Evolutionary conservation across 1,284 basidiomycete species (phyloP).

Genomic region (Gymnopus androsaceus): DNA sequence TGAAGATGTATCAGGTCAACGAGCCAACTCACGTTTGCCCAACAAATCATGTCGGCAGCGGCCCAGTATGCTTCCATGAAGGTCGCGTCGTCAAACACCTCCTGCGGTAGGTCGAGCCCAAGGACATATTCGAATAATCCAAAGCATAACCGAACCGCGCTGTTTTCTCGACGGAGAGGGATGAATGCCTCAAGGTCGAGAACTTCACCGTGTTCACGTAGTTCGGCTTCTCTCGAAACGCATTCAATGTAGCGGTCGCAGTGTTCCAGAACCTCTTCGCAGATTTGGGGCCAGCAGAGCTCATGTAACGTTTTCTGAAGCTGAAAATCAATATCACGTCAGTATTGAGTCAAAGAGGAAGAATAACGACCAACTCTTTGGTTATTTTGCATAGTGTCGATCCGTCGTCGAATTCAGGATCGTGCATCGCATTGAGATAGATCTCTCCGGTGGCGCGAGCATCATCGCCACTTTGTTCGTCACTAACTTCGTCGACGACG

Average conservation of each 20-base stretch:
- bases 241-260: constrained; percentile 59
- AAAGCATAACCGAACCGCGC: constrained; percentile 65
- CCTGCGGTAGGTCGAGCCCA: constrained; percentile 62
- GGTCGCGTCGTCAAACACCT: constrained; percentile 54
- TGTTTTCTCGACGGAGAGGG: constrained; percentile 63
- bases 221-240: constrained; percentile 59
- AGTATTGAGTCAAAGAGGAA: constrained; percentile 7
- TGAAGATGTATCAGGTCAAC: neutral
- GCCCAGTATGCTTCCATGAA: constrained; percentile 59
- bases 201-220: constrained; percentile 56
- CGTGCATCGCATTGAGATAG: constrained; percentile 51
- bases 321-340: constrained; percentile 31
- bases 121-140: constrained; percentile 62
- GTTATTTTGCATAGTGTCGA: constrained; percentile 59
- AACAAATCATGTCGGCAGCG: constrained; percentile 67
- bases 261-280: constrained; percentile 53
- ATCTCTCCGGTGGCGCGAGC: constrained; percentile 55
- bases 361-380: constrained; percentile 49
- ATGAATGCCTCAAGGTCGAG: constrained; percentile 55
- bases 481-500: constrained; percentile 70
- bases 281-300: constrained; percentile 44
- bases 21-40: constrained; percentile 59
- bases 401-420: constrained; percentile 54
- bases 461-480: constrained; percentile 61
- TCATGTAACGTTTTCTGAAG: constrained; percentile 52